phyloP scores from a whole-genome alignment of 805 yeast species.

The Ogataea dorogensis region DNA sequence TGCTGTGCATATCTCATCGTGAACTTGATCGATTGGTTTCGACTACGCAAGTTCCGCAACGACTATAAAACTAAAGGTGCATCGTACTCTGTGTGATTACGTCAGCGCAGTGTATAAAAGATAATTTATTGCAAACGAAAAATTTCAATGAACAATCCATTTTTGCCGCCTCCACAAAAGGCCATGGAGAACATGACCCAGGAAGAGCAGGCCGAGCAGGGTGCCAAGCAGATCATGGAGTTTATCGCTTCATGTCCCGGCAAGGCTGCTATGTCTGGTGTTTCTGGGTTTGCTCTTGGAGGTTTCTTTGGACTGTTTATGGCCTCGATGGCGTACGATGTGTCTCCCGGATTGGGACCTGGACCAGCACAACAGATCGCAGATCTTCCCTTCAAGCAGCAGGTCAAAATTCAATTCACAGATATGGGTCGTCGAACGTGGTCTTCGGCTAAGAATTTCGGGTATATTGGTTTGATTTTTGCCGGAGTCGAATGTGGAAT shows the following conservation, averaged over 20 bases:
- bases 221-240: constrained; percentile 78
- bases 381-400: constrained; percentile 88
- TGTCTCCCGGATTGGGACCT: constrained; percentile 56
- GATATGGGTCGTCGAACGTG: constrained; percentile 93
- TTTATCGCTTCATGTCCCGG: constrained; percentile 95
- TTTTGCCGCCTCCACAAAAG: constrained; percentile 44
- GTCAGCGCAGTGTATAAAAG: not conserved
- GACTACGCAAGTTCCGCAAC: constrained; percentile 17
- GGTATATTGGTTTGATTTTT: constrained; percentile 86
- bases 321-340: constrained; percentile 87
- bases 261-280: constrained; percentile 87
- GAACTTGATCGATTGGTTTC: constrained; percentile 25
- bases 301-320: constrained; percentile 94
- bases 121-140: constrained; percentile 1
- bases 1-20: constrained; percentile 55
- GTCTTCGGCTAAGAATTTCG: constrained; percentile 89
- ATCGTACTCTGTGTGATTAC: constrained; percentile 14
- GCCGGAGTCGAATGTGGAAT: constrained; percentile 91
- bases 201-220: constrained; percentile 90
- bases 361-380: constrained; percentile 53
- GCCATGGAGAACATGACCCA: constrained; percentile 71
- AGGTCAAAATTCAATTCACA: constrained; percentile 82
- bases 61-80: constrained; percentile 22
- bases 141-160: constrained; percentile 33
- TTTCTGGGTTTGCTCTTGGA: constrained; percentile 89